Evolutionary conservation across 768 basidiomycete species (phyloP).

Genomic region (Termitomyces sp.): DNA sequence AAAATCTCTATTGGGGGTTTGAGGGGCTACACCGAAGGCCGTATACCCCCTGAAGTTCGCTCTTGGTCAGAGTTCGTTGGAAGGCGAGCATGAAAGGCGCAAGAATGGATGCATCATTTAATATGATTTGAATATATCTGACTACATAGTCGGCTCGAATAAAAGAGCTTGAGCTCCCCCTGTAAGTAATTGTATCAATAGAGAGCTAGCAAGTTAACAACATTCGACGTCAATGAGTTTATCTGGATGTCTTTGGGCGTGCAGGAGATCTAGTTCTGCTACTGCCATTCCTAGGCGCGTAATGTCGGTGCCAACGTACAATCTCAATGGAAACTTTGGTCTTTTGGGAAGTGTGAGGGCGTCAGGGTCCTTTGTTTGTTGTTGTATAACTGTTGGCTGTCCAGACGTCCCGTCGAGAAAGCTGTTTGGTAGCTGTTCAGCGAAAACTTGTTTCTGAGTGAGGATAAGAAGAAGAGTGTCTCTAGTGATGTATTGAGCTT

Average conservation of each 20-base stretch:
- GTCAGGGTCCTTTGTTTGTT: slow-evolving; percentile 41
- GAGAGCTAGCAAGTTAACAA: background rate
- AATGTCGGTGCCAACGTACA: slow-evolving; percentile 24
- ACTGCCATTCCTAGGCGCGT: slow-evolving; percentile 6
- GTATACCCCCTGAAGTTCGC: slow-evolving; percentile 85
- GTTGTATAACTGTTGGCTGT: slow-evolving; percentile 59
- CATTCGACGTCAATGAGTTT: background rate
- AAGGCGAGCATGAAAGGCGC: slow-evolving; percentile 44
- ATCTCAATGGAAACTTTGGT: slow-evolving; percentile 60
- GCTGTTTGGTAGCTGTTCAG: slow-evolving; percentile 66
- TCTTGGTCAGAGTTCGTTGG: slow-evolving; percentile 93
- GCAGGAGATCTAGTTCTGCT: slow-evolving; percentile 39
- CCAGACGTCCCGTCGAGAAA: slow-evolving; percentile 71
- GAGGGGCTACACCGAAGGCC: slow-evolving; percentile 78
- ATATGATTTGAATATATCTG: background rate
- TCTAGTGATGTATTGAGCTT: background rate
- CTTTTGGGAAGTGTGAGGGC: slow-evolving; percentile 52
- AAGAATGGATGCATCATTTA: slow-evolving; percentile 1
- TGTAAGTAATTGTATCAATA: slow-evolving; percentile 12
- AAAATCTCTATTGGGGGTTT: slow-evolving; percentile 83
- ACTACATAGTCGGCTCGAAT: background rate
- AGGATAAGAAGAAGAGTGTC: slow-evolving; percentile 4
- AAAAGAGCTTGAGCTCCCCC: slow-evolving; percentile 20
- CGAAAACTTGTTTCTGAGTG: slow-evolving; percentile 64
- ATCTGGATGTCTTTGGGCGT: slow-evolving; percentile 37